Evolutionary conservation across 2,329 filamentous ascomycete species (phyloP), one percentile per base, ranked within the genome.

Genomic region (Teratosphaeria viscida): DNA sequence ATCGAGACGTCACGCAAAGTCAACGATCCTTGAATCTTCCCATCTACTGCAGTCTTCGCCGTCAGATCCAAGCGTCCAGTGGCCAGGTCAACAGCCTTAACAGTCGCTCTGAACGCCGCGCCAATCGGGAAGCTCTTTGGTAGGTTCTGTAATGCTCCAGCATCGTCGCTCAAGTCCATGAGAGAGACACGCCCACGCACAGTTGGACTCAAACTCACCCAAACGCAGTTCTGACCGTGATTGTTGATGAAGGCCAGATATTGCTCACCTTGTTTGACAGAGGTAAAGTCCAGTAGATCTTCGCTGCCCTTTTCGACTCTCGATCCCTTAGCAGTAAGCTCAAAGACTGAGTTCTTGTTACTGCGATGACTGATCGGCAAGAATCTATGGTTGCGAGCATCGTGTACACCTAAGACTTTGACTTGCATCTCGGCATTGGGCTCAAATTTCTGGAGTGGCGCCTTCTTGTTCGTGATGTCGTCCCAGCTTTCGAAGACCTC

Each of bases 241-340:
- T 96, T 97, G 79, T 97, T 99, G 71, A 99, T 84, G 70, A 92
- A 97, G 0, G 88, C 92, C 56, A 95, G 74, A 74, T 89, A 85
- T 2, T 81, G 83, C 19, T 87, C 86, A 19, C 88, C 91, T 56
- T 84, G 77, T 67, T 87, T 80, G 62, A 99, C 77, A 61, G 89
- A 83, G 29, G 89, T 85, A 35, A 96, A 77, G 7, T 85, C 84
- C 54, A 96, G 77, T 1, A 86, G 77, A 57, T 85, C 79, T 49
- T 86, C 73, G 60, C 88, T 82, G 32, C 59, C 63, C 7, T 60
- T 57, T 26, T 65, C 57, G n/a, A 70, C 59, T 53, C 69, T 59
- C 60, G 71, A 73, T n/a, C 76, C 72, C 75, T 92, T 96, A 3
- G 88, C 83, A 3, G 92, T 94, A 57, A 97, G 81, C 72, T 99